Evolutionary conservation across 176 grass and related monocot species (phyloP).

Genomic region (Bonia amplexicaulis): DNA sequence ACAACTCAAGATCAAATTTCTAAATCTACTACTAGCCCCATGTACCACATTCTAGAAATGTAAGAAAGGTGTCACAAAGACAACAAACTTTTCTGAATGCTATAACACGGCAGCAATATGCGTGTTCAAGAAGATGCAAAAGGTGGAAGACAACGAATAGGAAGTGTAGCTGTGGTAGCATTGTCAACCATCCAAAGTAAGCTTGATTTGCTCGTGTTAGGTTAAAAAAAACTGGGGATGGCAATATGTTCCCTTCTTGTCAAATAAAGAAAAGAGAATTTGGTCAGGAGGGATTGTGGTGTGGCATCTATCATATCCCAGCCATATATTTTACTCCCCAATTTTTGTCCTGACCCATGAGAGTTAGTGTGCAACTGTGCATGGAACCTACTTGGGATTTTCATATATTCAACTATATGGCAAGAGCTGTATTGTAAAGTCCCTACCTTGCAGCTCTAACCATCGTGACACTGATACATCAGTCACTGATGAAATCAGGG

Average conservation of each 20-base stretch:
- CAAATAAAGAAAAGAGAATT: neutral
- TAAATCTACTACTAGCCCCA: neutral
- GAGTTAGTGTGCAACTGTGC: neutral
- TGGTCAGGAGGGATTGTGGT: neutral
- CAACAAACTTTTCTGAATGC: neutral
- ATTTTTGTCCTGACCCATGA: neutral
- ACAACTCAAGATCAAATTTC: neutral
- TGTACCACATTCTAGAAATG: neutral
- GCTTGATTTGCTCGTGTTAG: neutral
- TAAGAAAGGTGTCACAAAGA: neutral
- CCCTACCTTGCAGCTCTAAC: neutral
- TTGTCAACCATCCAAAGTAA: neutral
- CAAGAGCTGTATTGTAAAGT: neutral
- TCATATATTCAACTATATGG: neutral
- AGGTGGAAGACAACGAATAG: neutral
- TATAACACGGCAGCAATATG: neutral
- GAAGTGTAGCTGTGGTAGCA: neutral
- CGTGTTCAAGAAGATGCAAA: neutral
- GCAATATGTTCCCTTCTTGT: neutral
- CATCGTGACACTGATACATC: neutral
- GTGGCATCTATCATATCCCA: neutral
- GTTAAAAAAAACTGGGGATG: neutral
- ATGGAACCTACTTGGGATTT: neutral
- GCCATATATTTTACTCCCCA: neutral
- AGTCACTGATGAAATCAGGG: neutral